Conservation (phyloP, 306 rosid genomes). For the Carpinus viminea region DNA sequence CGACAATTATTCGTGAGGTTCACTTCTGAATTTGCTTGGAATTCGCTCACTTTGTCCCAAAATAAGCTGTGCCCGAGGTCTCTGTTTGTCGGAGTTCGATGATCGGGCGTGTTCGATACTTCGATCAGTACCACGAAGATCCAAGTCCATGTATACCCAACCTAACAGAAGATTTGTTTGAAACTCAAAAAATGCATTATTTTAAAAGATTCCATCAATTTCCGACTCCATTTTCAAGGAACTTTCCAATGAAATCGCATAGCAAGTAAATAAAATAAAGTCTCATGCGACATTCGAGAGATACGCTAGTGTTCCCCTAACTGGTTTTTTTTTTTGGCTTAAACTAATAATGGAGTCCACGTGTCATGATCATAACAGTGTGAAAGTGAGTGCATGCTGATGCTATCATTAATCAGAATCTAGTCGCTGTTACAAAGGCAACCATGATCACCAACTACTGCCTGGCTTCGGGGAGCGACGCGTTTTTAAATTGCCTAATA, state of each 20-base stretch:
- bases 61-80: neutral
- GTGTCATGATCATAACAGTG: too few relatives aligned
- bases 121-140: neutral
- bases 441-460: too few relatives aligned
- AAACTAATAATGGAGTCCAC: too few relatives aligned
- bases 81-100: neutral
- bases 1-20: neutral
- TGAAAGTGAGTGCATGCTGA: too few relatives aligned
- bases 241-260: neutral
- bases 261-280: too few relatives aligned
- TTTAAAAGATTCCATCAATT: neutral
- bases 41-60: neutral
- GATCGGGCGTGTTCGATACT: neutral
- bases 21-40: neutral
- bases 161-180: neutral
- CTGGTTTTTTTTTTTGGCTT: too few relatives aligned
- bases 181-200: neutral
- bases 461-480: too few relatives aligned
- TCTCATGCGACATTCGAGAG: too few relatives aligned
- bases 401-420: too few relatives aligned
- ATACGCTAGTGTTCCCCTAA: too few relatives aligned
- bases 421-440: too few relatives aligned
- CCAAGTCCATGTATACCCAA: neutral
- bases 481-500: too few relatives aligned
- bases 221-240: neutral